phyloP scores from a whole-genome alignment of 108 stramenopile genomes.

The Cylindrotheca closterium region DNA sequence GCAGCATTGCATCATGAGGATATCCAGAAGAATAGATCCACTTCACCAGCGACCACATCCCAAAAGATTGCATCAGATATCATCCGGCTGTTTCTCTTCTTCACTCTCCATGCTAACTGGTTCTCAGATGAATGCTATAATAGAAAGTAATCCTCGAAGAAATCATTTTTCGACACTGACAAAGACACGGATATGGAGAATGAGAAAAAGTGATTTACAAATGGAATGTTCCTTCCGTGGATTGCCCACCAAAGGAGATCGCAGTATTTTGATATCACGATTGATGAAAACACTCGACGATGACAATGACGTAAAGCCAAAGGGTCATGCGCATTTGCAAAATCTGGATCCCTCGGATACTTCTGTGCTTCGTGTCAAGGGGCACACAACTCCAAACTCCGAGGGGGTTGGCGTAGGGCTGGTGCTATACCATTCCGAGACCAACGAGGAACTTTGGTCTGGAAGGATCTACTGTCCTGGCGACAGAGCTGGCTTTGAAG shows the following conservation, averaged over 20 bases:
- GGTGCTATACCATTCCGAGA: conserved; percentile 47
- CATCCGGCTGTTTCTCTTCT: neutral
- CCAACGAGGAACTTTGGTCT: conserved; percentile 49
- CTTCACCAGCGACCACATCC: neutral
- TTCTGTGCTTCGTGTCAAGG: conserved; percentile 52
- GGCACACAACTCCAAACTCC: conserved; percentile 47
- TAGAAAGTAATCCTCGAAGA: too few relatives aligned
- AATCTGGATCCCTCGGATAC: conserved; percentile 9
- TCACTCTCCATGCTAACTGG: too few relatives aligned
- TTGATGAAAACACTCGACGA: conserved; percentile 10
- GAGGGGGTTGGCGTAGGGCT: conserved; percentile 56
- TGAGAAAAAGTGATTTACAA: neutral
- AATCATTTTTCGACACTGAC: too few relatives aligned
- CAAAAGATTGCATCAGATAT: neutral
- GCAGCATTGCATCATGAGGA: neutral
- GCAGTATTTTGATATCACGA: conserved; percentile 1
- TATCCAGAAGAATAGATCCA: neutral
- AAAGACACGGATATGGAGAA: neutral
- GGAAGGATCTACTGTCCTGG: conserved; percentile 44
- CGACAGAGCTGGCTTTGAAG: conserved; percentile 51
- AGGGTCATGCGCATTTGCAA: neutral
- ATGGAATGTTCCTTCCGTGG: conserved; percentile 4
- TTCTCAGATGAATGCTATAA: too few relatives aligned
- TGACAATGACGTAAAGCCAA: neutral
- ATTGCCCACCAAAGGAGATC: conserved; percentile 8